Evolutionary conservation across 1,284 basidiomycete species (phyloP), one percentile per base, ranked within the genome.

Genomic region (Sporisorium scitamineum): DNA sequence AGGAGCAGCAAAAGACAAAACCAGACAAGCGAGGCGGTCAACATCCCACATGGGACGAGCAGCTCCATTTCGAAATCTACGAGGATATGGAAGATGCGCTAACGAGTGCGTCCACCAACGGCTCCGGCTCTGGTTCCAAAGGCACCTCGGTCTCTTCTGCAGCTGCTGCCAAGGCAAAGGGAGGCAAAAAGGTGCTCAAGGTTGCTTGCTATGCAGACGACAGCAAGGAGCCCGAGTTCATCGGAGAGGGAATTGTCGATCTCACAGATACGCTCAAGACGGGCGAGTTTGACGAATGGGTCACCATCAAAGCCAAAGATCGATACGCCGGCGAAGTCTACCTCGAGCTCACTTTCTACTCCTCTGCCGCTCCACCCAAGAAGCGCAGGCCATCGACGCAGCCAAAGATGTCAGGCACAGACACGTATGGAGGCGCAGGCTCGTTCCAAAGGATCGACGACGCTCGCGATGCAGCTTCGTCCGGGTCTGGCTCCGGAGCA

Each of bases 261-360:
- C 89, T 99, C 54, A 93, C 92, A 10, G 93, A 95, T 75, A 95
- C 92, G 18, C 87, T 99, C 78, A 94, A 93, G 70, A 94, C 93
- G 86, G 97, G 97, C 53, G 96, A 98, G 86, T 94, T 94, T 3
- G 97, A 99, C 87, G 96, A 97, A 84, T 99, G 96, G 96, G 95
- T 97, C 83, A 92, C 79, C 22, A 80, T 85, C 69, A 78, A 75
- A 48, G 70, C 79, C 11, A 82, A 81, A 31, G 83, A 80, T 42
- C 80, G 81, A 13, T 84, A 82, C 52, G 79, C 80, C 18, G 84
- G 84, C 37, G 83, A 85, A 57, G 81, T 85, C 34, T 85, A 82
- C 27, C 76, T 85, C 55, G 84, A 85, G 61, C 78, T 85, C 47
- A 85, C 84, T 39, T 85, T 83, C 48, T 85, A 84, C 53, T 81